These are phyloP conservation scores for Cadophora sp. DNA, from an alignment of 2,329 filamentous ascomycete species.

Conservation along the genomic window DNA sequence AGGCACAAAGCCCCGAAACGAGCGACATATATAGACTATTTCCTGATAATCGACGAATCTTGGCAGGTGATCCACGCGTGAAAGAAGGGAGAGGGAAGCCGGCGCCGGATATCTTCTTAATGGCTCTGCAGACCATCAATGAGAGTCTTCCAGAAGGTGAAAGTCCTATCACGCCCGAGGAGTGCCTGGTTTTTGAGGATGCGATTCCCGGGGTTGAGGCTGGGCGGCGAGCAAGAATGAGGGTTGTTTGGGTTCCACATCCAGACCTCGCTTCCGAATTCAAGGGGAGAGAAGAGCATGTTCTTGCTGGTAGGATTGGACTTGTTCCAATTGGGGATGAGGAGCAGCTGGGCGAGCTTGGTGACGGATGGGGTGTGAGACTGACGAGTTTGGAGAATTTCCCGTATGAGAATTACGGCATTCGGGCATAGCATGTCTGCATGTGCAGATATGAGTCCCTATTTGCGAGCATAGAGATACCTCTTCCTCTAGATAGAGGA, in stretches of 20 bases:
- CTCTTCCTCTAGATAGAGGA: background rate
- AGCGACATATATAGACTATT: conserved; percentile 70
- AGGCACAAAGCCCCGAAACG: conserved; percentile 51
- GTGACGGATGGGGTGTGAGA: conserved; percentile 49
- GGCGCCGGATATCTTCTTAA: conserved; percentile 90
- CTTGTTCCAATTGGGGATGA: conserved; percentile 50
- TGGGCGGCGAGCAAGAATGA: conserved; percentile 89
- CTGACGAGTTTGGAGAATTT: conserved; percentile 48
- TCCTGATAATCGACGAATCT: conserved; percentile 68
- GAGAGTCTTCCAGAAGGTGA: conserved; percentile 68
- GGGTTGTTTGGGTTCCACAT: conserved; percentile 91
- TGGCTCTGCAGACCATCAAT: conserved; percentile 87
- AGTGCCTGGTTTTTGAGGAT: conserved; percentile 96
- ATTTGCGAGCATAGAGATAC: background rate
- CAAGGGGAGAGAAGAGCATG: conserved; percentile 74
- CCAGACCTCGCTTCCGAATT: conserved; percentile 78
- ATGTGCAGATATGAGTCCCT: background rate
- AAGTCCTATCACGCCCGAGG: conserved; percentile 73
- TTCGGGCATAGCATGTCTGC: conserved; percentile 7
- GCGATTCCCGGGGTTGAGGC: conserved; percentile 90
- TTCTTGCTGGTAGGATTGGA: conserved; percentile 70
- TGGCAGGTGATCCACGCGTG: conserved; percentile 85
- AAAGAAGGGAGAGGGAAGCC: conserved; percentile 83
- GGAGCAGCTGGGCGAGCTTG: conserved; percentile 52
- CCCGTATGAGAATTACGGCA: conserved; percentile 46